Conservation (phyloP, 176 grass and related monocot species). For the Oryza punctata region DNA sequence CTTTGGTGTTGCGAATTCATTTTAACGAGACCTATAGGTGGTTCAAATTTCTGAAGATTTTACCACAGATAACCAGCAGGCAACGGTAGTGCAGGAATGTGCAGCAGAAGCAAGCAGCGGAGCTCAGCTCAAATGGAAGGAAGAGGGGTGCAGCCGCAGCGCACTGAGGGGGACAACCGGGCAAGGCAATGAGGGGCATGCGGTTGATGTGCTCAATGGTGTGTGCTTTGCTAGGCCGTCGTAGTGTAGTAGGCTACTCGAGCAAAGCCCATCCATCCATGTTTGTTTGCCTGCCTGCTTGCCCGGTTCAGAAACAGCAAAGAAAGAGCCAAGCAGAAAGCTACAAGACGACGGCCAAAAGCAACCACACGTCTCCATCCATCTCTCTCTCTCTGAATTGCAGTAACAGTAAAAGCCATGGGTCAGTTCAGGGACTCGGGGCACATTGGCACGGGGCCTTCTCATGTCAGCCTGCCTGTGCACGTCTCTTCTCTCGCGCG, state of each 20-base stretch:
- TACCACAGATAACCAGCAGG: background rate
- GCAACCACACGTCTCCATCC: background rate
- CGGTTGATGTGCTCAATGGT: background rate
- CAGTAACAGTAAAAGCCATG: background rate
- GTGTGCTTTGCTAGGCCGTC: background rate
- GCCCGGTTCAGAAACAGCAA: background rate
- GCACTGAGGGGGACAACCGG: too few species aligned
- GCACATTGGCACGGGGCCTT: background rate
- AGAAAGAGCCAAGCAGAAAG: slow-evolving; percentile 6
- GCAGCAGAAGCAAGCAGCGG: background rate
- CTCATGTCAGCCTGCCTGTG: background rate
- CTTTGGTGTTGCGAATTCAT: background rate
- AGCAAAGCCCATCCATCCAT: background rate
- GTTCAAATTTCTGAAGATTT: background rate
- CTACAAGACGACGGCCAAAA: background rate
- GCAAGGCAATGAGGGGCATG: background rate
- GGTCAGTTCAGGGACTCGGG: background rate
- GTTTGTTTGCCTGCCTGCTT: background rate
- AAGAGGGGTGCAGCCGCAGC: too few species aligned
- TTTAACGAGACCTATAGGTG: background rate
- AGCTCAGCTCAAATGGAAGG: background rate
- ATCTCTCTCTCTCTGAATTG: background rate
- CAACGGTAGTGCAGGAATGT: too few species aligned
- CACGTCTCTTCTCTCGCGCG: background rate
- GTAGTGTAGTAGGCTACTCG: background rate